phyloP scores from a whole-genome alignment of 2,329 filamentous ascomycete species.

The Nothopassalora personata region DNA sequence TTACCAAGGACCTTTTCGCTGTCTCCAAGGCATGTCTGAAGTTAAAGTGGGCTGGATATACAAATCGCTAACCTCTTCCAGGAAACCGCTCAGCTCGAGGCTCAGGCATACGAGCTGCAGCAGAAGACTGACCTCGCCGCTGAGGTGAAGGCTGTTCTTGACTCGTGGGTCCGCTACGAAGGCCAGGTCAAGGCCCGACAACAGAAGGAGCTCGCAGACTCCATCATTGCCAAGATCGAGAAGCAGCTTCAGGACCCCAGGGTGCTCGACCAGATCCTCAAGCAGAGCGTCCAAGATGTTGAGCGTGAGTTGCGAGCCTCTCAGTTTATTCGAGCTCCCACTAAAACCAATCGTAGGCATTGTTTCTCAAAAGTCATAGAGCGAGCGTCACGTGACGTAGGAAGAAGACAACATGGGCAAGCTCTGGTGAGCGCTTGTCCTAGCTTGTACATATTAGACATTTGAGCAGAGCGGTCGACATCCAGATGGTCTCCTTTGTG shows the following conservation, averaged over 20 bases:
- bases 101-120: constrained; percentile 93
- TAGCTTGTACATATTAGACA: constrained; percentile 24
- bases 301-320: constrained; percentile 65
- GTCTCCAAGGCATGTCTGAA: constrained; percentile 77
- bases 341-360: constrained; percentile 18
- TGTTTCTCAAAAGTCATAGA: constrained; percentile 24
- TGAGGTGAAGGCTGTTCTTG: constrained; percentile 92
- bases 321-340: not conserved
- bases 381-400: constrained; percentile 7
- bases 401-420: not conserved
- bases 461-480: constrained; percentile 16
- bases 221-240: constrained; percentile 92
- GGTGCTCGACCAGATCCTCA: constrained; percentile 92
- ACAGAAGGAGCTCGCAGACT: constrained; percentile 90
- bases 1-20: constrained; percentile 95
- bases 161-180: constrained; percentile 99
- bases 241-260: constrained; percentile 99
- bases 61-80: constrained; percentile 36
- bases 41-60: not conserved
- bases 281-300: constrained; percentile 92
- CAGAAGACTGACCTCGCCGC: constrained; percentile 86
- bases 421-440: constrained; percentile 1
- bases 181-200: constrained; percentile 97
- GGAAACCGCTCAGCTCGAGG: constrained; percentile 96
- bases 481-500: constrained; percentile 18